These are phyloP conservation scores for Simplicillium sp. DNA, from an alignment of 2,329 filamentous ascomycete genomes.

Conservation along the genomic window DNA sequence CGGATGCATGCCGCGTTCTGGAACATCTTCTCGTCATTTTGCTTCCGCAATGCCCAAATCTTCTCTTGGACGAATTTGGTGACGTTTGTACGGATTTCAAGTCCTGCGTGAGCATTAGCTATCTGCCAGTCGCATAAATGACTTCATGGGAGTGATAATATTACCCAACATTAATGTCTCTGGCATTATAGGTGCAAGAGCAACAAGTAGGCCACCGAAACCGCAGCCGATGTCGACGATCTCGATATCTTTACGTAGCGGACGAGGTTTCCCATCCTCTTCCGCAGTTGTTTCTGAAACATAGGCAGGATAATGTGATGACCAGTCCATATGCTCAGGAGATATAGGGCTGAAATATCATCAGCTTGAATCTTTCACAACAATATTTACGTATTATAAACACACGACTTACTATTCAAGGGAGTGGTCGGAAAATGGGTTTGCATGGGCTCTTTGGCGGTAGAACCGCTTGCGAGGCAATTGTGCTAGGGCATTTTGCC, in stretches of 20 bases:
- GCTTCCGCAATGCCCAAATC: slow-evolving; percentile 68
- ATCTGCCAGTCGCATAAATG: neutral
- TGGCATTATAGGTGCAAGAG: slow-evolving; percentile 71
- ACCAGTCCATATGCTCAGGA: slow-evolving; percentile 88
- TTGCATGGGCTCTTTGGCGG: slow-evolving; percentile 90
- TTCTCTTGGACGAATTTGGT: slow-evolving; percentile 85
- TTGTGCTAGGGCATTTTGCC: slow-evolving; percentile 42
- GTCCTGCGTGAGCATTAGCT: slow-evolving; percentile 39
- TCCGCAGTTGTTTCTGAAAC: slow-evolving; percentile 29
- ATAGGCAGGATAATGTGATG: slow-evolving; percentile 70
- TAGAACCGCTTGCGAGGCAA: slow-evolving; percentile 95
- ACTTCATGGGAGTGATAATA: slow-evolving; percentile 12
- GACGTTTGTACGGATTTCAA: slow-evolving; percentile 89
- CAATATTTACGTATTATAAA: neutral
- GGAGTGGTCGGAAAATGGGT: slow-evolving; percentile 92
- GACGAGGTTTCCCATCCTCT: slow-evolving; percentile 15
- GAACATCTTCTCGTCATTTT: slow-evolving; percentile 51
- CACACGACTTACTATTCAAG: slow-evolving; percentile 64
- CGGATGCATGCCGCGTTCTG: slow-evolving; percentile 85
- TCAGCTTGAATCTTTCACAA: slow-evolving; percentile 3
- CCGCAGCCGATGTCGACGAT: slow-evolving; percentile 96
- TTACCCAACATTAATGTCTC: slow-evolving; percentile 73
- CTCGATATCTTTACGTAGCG: slow-evolving; percentile 59
- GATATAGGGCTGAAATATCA: slow-evolving; percentile 53
- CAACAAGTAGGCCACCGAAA: slow-evolving; percentile 84